Evolutionary conservation across 495 filamentous ascomycete species (phyloP), one percentile per base, ranked within the genome.

Genomic region (Bacidia rubella): DNA sequence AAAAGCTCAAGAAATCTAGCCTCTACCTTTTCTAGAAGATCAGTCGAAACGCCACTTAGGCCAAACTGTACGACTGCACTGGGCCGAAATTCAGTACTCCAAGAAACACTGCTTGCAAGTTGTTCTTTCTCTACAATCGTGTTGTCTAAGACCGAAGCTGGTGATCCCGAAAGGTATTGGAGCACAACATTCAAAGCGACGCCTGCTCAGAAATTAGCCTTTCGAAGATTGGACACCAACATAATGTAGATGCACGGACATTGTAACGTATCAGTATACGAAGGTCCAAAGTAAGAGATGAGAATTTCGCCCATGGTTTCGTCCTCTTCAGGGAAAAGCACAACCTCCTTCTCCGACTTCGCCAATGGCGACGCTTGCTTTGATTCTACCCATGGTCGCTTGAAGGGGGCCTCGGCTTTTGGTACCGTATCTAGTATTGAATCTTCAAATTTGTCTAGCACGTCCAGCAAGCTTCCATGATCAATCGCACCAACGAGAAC

Each of bases 321-420:
- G 57, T 99, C 92, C 61, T 95, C 90, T 66, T 99, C 93, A 0
- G 92, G 93, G 59, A 99, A 99, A 53, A 93, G 81, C 29, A 96
- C 82, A 4, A 71, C 85, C 60, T 89, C 74, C 44, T 89, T 68
- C 21, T 78, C 68, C 1, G 85, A 86, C 61, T 86, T 70, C 42
- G 75, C 68, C 23, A 96, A 65, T 0, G 78, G 66, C 9, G 86
- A 83, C 2, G 88, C 78, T 52, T 83, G 83, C 46, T 79, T 75
- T 2, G 90, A 95, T 40, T 95, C 88, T 43, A 87, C 74, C 86
- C 93, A 99, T 3, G 92, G 90, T 47, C 87, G 76, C 56, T 80
- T 86, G 72, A 94, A 96, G 5, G 87, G 78, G 9, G 81, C 74
- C 56, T 83, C 71, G 2, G 80, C 73, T 24, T 76, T 69, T 2